phyloP scores from a whole-genome alignment of 2,329 filamentous ascomycete species.

The Monosporascus sp. region DNA sequence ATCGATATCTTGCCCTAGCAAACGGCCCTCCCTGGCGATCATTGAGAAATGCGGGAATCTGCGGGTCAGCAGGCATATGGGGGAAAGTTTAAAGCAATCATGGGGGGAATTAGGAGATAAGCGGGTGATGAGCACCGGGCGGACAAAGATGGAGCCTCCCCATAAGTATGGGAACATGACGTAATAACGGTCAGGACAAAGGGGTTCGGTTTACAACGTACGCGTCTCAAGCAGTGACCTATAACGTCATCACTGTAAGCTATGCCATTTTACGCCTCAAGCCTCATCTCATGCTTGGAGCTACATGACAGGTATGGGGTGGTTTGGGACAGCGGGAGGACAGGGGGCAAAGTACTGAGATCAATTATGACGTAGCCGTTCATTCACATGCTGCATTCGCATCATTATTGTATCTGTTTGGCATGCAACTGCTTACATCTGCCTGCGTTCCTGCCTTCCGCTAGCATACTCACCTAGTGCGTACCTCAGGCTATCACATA shows the following conservation, averaged over 20 bases:
- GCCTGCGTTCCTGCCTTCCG: background rate
- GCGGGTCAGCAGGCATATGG: background rate
- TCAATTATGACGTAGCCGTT: constrained; percentile 12
- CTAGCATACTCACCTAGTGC: background rate
- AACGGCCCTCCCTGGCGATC: background rate
- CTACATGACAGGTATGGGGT: background rate
- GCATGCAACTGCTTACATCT: background rate
- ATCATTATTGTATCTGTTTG: too few species aligned
- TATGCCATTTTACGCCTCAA: too few species aligned
- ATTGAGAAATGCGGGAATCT: background rate
- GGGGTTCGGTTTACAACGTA: too few species aligned
- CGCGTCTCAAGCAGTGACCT: too few species aligned
- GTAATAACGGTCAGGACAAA: too few species aligned
- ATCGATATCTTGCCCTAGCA: background rate
- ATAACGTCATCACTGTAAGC: too few species aligned
- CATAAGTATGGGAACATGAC: too few species aligned
- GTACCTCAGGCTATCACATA: background rate
- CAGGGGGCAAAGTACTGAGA: constrained; percentile 1
- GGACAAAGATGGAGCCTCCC: too few species aligned
- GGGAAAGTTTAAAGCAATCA: background rate
- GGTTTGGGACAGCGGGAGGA: constrained; percentile 2
- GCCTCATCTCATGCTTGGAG: too few species aligned
- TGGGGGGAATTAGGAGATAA: too few species aligned
- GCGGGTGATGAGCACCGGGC: too few species aligned
- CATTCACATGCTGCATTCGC: constrained; percentile 3